Base-by-base conservation (phyloP, 108 stramenopile species). In the Nitzschia sp. region DNA sequence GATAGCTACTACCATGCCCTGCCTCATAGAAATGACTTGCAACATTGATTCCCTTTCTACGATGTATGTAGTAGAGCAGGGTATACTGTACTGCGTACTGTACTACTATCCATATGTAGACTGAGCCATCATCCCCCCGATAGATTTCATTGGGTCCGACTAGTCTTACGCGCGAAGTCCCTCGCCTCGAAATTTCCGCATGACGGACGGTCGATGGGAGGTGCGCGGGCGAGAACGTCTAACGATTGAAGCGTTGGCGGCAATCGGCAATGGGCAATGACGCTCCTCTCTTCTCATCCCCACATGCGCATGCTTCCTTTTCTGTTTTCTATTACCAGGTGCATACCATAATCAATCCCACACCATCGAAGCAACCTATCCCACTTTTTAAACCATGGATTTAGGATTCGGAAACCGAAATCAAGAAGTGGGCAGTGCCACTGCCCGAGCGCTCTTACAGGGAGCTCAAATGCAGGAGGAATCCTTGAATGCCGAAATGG, bases 331-430 rank as follows among this genome's bases (percentile, higher is more conserved):
- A n/a, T n/a, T n/a, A n/a, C n/a, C n/a, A n/a, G n/a, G n/a, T n/a
- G n/a, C n/a, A n/a, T n/a, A n/a, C n/a, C n/a, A n/a, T n/a, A n/a
- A n/a, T n/a, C n/a, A n/a, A n/a, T n/a, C n/a, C n/a, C n/a, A n/a
- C n/a, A n/a, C n/a, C n/a, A n/a, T n/a, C n/a, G n/a, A n/a, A n/a
- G n/a, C n/a, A n/a, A n/a, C n/a, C n/a, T n/a, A n/a, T n/a, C n/a
- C n/a, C n/a, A 13, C 38, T 41, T 41, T 41, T 13, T 41, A 6
- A 41, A 41, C 38, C 38, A 94, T 94, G 94, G 94, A 95, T 68
- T 72, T 95, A 48, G 94, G 94, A 45, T 92, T 90, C 58, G 94
- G 94, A 46, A 61, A 55, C 46, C 48, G 71, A 21, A 95, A 95
- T 70, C 89, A 92, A 68, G 58, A 77, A 25, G 58, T 92, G 30